These are phyloP conservation scores for Myxozyma melibiosi DNA, from an alignment of 805 yeast genomes.

Conservation along the genomic window DNA sequence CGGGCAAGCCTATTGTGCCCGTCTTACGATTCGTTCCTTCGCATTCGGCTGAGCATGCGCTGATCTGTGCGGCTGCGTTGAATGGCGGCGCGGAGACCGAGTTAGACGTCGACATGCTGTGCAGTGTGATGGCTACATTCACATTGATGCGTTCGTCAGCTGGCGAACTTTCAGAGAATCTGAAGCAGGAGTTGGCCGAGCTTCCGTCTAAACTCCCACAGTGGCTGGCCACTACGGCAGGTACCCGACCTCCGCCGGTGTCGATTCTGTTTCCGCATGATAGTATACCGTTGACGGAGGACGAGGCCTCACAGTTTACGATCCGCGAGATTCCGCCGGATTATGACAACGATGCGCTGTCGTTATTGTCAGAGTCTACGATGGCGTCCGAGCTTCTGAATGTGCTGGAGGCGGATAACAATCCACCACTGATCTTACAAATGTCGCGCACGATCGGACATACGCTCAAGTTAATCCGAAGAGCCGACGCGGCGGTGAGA, in stretches of 20 bases:
- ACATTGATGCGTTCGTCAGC: constrained; percentile 80
- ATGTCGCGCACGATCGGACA: constrained; percentile 11
- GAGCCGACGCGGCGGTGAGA: constrained; percentile 9
- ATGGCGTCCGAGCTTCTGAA: constrained; percentile 20
- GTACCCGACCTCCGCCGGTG: constrained; percentile 17
- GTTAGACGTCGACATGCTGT: constrained; percentile 51
- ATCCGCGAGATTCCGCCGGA: constrained; percentile 6
- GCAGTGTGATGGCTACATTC: constrained; percentile 74
- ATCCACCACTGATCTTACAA: constrained; percentile 6
- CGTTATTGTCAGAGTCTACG: constrained; percentile 3
- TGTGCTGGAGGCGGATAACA: constrained; percentile 22
- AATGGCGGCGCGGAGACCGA: constrained; percentile 24
- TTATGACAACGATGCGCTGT: constrained; percentile 11
- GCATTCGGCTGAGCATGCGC: constrained; percentile 81
- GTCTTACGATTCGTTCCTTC: constrained; percentile 71
- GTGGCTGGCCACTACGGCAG: constrained; percentile 14
- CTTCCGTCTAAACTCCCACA: constrained; percentile 18
- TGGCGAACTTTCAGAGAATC: constrained; percentile 74
- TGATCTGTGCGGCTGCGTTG: constrained; percentile 30
- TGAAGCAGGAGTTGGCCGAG: constrained; percentile 11
- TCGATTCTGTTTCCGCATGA: constrained; percentile 9
- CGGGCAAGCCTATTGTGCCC: constrained; percentile 47
- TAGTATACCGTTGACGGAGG: not conserved
- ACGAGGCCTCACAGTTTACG: constrained; percentile 13
- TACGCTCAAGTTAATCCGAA: constrained; percentile 13